Base-by-base conservation (phyloP, 2,329 filamentous ascomycete genomes). In the Clonostachys rhizophaga region DNA sequence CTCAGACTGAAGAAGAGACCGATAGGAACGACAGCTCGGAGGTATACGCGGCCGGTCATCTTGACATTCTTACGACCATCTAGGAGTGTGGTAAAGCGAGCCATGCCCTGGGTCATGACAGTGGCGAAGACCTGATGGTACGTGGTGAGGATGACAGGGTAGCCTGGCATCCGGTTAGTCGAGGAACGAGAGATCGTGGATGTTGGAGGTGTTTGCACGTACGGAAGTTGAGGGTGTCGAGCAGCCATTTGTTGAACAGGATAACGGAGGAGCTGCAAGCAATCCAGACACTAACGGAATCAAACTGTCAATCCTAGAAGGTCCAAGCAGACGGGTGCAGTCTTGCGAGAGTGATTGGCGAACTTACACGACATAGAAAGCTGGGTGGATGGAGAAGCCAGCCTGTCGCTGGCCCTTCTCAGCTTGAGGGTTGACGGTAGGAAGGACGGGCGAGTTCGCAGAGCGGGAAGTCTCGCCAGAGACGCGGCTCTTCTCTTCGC, bases 181-280 rank as follows among this genome's bases (percentile, higher is more conserved):
- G 10, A 18, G 36, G 12, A 39, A 39, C 14, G 10, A 39, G 12
- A 16, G 34, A 34, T 30, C 24, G 24, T 30, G 24, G 24, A 30
- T 24, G n/a, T 12, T 36, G 17, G n/a, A 9, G 8, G 6, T 34
- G 24, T 47, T 24, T 47, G 40, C 18, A 58, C 68, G 56, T 69
- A 72, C 69, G 81, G 76, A 96, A 96, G 53, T 89, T 79, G 53
- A 86, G 79, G 37, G 86, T 91, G 61, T 92, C 85, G 52, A 97
- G 80, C 61, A 99, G 90, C 83, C 89, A 96, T 82, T 99, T 99
- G 84, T 99, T 97, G 86, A 96, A 97, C 52, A 99, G 78, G 66
- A 99, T 99, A 64, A 97, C 91, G 59, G 87, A 89, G 40, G 91
- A 96, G 62, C 89, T 95, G 67, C 96, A 78, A 50, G 84, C 75